Evolutionary conservation across 805 yeast genomes (phyloP), one percentile per base, ranked within the genome.

Genomic region (Huiozyma sinensis): DNA sequence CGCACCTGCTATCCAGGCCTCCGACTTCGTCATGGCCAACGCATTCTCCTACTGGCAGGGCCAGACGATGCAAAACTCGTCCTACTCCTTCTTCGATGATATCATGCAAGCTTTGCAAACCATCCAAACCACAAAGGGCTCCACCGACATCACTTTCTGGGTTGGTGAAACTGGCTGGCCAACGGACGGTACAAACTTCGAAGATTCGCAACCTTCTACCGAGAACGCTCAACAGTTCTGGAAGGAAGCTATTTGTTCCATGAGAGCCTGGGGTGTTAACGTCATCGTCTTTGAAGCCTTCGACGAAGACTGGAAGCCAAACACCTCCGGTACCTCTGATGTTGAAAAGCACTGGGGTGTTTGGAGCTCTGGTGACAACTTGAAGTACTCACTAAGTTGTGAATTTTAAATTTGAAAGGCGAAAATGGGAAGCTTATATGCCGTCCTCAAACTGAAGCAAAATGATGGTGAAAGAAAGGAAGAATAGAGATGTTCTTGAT

Each of bases 31-130:
- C 49, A 83, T 81, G 64, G 95, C 95, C 59, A 90, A 90, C 63
- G 97, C 96, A 41, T 90, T 90, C 76, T 85, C 97, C 7, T 90
- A 89, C 81, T 90, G 97, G 97, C 97, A 90, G 72, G 97, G 97
- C 38, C 97, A 88, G 72, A 75, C 87, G 53, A 75, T 74, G 76
- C 60, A 65, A 41, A 89, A 89, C 65, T 77, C 96, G 28, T 78
- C 95, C 12, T 85, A 77, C 75, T 87, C 96, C 2, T 90, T 89
- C 82, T 77, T 87, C 54, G 97, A 89, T 64, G 97, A 90, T 66
- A 86, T 90, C 66, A 88, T 89, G 95, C 97, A 90, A 75, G 96
- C 97, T 53, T 71, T 90, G 65, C 95, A 87, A 72, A 71, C 73
- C 49, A 78, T 90, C 58, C 96, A 90, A 75, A 71, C 86, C 54